Evolutionary conservation across 2,329 filamentous ascomycete species (phyloP), one percentile per base, ranked within the genome.

Genomic region (Clonostachys rosea): DNA sequence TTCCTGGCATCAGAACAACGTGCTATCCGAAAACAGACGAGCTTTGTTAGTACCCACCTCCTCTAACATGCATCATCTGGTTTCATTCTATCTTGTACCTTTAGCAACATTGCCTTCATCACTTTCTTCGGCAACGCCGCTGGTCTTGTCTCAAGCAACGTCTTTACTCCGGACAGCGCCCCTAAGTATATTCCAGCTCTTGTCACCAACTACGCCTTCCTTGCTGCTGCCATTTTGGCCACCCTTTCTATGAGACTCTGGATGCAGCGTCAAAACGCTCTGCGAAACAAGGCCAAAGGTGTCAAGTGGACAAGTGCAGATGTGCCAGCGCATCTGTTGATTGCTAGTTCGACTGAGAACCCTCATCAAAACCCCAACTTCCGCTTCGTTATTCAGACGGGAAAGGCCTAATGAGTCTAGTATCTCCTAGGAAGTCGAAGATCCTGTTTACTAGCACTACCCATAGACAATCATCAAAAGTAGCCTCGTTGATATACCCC

Each of bases 1-100:
- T 72, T 81, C 48, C 30, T 70, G 61, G 84, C 91, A 90, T 67
- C 91, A 89, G 67, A 91, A 91, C 70, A 92, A 92, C 60, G 79
- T 90, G 47, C 86, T 87, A 1, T 79, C 91, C 57, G 88, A 91
- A 63, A 84, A 84, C 48, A 79, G 83, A 36, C 82, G 87, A 30
- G 24, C 24, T 9, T 30, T 30, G 24, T 30, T 30, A 30, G 24
- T 30, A 30, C 8, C 24, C 24, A 30, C 24, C 24, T 9, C 24
- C 24, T 9, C 24, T 30, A 3, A 6, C 24, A 30, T 30, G 8
- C 8, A 30, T 9, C 7, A 30, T 9, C 3, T 30, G 2, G 7
- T 9, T 8, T 9, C 24, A 8, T 30, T 30, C 24, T 30, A 30
- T 7, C 24, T 30, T 30, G 1, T 7, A 9, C 24, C 9, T 30